Base-by-base conservation (phyloP, 768 basidiomycete genomes). In the Grammothele lineata region DNA sequence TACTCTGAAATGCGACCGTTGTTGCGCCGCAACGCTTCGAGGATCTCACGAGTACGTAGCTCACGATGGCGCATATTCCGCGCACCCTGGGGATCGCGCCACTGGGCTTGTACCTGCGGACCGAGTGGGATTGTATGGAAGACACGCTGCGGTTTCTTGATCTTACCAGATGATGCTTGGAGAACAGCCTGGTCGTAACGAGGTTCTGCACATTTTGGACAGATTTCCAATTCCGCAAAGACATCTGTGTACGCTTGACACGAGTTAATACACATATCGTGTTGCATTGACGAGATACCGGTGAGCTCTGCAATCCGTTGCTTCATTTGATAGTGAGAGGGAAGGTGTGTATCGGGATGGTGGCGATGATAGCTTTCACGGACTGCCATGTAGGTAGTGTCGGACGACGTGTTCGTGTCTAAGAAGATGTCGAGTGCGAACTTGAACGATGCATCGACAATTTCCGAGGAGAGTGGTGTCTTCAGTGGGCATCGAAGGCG, bases 261-360 rank as follows among this genome's bases (percentile, higher is more conserved):
- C 0, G 64, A 61, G 11, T 72, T 65, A 0, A 62, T 53, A 39
- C 74, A 77, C 70, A 76, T 76, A 44, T 75, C 62, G 6, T 66
- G 45, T 0, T 37, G 4, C 3, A 75, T 39, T 0, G 67, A 49
- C 6, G 61, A 48, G 6, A 77, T 56, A 0, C 76, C 70, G 5
- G 24, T 46, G 22, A 37, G n/a, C 4, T 46, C 36, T 3, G 44
- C 36, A 18, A 46, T 17, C 5, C 14, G 18, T 3, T 18, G 9
- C 24, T 46, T 46, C 6, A 39, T 30, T 2, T 19, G 3, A 5
- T 46, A 7, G 37, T 37, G 24, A 18, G 44, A 46, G 3, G n/a
- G 33, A 6, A 44, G 11, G 21, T 8, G 11, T 5, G 19, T 21
- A 3, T 23, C 37, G 3, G 37, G 21, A 24, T 39, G 37, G 7